Percentiles rank a stretch among this genome's conserved stretches.
Conservation (phyloP, 2,329 filamentous ascomycete species). For the Colletotrichum sp. region DNA sequence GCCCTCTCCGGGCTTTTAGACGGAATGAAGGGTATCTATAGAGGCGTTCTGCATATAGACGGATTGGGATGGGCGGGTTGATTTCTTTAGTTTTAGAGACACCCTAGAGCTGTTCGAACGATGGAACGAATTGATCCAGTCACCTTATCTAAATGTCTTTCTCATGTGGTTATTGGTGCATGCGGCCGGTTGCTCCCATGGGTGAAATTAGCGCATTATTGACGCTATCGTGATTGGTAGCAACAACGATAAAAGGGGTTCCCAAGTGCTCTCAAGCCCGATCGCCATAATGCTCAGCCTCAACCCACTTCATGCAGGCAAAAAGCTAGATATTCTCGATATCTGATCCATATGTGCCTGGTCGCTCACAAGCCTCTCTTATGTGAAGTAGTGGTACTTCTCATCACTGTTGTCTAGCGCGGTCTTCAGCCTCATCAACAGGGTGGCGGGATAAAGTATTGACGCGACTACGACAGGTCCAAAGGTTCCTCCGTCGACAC, state of each 20-base stretch:
- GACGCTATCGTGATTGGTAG: too few relatives aligned
- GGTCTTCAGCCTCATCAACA: not conserved
- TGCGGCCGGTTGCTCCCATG: not conserved
- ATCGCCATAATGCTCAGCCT: not conserved
- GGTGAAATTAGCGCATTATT: too few relatives aligned
- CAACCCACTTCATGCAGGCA: not conserved
- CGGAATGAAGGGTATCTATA: not conserved
- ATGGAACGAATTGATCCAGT: constrained; percentile 11
- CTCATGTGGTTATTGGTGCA: not conserved
- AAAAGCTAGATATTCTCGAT: not conserved
- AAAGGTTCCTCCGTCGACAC: not conserved
- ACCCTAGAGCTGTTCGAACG: constrained; percentile 11
- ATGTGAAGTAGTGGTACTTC: not conserved
- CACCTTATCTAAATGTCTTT: not conserved
- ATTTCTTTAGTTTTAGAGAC: not conserved
- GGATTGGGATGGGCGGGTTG: constrained; percentile 2
- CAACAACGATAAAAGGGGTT: not conserved
- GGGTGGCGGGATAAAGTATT: not conserved
- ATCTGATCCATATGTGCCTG: rapidly evolving
- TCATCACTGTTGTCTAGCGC: not conserved
- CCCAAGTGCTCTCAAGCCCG: not conserved
- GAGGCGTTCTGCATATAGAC: constrained; percentile 20
- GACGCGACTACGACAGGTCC: rapidly evolving
- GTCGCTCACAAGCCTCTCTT: rapidly evolving
- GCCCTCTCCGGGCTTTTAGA: not conserved